Conservation (phyloP, 495 filamentous ascomycete genomes). For the Neurospora africana region DNA sequence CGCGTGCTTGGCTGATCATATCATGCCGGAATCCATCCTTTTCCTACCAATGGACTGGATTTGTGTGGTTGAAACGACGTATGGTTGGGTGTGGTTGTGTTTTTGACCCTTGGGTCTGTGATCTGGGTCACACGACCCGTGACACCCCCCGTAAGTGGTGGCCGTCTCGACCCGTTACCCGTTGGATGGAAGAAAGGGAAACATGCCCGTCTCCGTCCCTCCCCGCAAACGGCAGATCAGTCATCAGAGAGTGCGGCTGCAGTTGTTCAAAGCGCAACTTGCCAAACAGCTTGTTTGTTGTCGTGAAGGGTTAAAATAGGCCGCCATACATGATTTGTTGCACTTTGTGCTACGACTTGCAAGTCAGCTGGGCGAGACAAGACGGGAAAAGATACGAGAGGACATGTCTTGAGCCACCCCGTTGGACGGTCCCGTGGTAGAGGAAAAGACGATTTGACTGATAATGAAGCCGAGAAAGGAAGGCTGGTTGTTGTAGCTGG, state of each 20-base stretch:
- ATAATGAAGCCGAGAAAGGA: not conserved
- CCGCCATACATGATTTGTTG: not conserved
- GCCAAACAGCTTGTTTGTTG: not conserved
- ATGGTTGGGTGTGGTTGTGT: not conserved
- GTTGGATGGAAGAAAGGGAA: not conserved
- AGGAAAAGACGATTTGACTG: not conserved
- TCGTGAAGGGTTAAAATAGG: not conserved
- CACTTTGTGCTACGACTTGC: not conserved
- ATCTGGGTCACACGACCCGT: not conserved
- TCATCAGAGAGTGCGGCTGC: not conserved
- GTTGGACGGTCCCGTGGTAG: not conserved
- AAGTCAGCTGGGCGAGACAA: not conserved
- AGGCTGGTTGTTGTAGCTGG: not conserved
- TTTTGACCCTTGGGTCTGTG: not conserved
- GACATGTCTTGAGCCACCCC: not conserved
- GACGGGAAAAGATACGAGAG: not conserved
- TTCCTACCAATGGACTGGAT: not conserved
- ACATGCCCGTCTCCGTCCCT: not conserved
- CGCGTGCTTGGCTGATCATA: not conserved
- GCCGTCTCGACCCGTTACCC: not conserved
- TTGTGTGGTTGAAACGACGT: not conserved
- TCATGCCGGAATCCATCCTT: not conserved
- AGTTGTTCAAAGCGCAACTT: not conserved
- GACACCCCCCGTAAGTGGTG: not conserved
- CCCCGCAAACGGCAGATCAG: not conserved